These are phyloP conservation scores for Phytophthora fragariaefolia DNA, from an alignment of 352 stramenopile species.

Conservation along the genomic window DNA sequence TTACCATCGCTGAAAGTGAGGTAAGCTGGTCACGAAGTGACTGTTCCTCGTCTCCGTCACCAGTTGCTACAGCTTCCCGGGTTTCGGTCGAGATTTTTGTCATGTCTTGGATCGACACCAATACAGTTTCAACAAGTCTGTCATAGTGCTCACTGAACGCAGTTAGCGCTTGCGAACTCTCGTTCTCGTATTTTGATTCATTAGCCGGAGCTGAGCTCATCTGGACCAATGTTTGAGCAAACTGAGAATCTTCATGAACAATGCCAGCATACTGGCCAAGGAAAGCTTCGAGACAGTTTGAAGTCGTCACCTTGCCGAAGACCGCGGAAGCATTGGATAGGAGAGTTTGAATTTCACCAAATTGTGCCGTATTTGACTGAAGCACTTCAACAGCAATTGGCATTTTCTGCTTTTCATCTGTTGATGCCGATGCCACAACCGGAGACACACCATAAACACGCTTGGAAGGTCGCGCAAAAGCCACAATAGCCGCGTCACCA, in stretches of 20 bases:
- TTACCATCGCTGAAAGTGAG: conserved; percentile 57
- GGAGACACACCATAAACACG: conserved; percentile 76
- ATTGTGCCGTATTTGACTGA: conserved; percentile 39
- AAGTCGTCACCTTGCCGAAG: conserved; percentile 37
- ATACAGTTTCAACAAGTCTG: conserved; percentile 73
- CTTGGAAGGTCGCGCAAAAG: conserved; percentile 64
- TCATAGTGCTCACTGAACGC: conserved; percentile 67
- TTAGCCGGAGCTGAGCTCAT: not conserved
- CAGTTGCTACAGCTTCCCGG: not conserved
- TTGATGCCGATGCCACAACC: conserved; percentile 24
- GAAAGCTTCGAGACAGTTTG: conserved; percentile 49
- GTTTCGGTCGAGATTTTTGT: conserved; percentile 59
- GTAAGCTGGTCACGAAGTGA: conserved; percentile 61
- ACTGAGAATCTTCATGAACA: conserved; percentile 39
- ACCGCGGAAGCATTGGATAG: conserved; percentile 33
- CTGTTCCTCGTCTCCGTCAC: conserved; percentile 28
- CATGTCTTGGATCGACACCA: conserved; percentile 84
- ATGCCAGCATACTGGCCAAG: conserved; percentile 34
- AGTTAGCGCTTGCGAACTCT: conserved; percentile 39
- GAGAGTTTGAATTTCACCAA: conserved; percentile 42
- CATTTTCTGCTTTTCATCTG: conserved; percentile 16
- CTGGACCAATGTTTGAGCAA: conserved; percentile 41
- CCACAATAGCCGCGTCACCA: conserved; percentile 51
- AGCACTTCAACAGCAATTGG: conserved; percentile 43
- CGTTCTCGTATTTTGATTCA: conserved; percentile 14